Base-by-base conservation (phyloP, 2,329 filamentous ascomycete species). In the Stylonectria norvegica region DNA sequence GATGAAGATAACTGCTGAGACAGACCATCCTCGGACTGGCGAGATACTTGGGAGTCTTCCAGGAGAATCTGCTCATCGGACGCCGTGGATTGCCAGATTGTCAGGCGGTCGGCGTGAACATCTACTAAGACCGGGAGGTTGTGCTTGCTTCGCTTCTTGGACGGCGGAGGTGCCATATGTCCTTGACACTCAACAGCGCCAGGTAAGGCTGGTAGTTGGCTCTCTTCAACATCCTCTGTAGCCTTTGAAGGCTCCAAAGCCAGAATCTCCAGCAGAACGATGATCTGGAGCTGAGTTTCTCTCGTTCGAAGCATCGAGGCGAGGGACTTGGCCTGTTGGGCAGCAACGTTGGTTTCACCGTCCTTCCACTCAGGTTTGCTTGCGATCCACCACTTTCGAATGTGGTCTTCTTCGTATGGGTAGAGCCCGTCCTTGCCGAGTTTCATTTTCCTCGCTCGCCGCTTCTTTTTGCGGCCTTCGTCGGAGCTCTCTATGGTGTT, bases 31-130 rank as follows among this genome's bases (percentile, higher is more conserved):
- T 49, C 47, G 1, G 60, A 52, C 5, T 59, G 51, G 3, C 54
- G 58, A 3, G 58, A 43, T 3, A 59, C 48, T 46, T 78, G 74
- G 1, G 72, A 69, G 39, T 77, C 73, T 31, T 72, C 70, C 12
- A 75, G 53, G 11, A 76, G 56, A 25, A 70, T 66, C 43, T 75
- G 62, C 39, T 79, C 76, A 48, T 85, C 78, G 16, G 79, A 67
- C 23, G 81, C 79, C 6, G 86, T 82, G 4, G 86, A 88, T 57
- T 90, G 85, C 86, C 86, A 91, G 44, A 93, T 93, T 54, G 84
- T 88, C 17, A 93, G 68, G 33, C 85, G 81, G 61, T 93, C 87
- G 6, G 87, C 78, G 36, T 89, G 77, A 1, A 89, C 70, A 56
- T 91, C 86, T 4, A 89, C 69, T 15, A 87, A 70, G 6, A 81